Evolutionary conservation across 179 eudicot species (phyloP), one percentile per base, ranked within the genome.

Genomic region (Camellia oleifera): DNA sequence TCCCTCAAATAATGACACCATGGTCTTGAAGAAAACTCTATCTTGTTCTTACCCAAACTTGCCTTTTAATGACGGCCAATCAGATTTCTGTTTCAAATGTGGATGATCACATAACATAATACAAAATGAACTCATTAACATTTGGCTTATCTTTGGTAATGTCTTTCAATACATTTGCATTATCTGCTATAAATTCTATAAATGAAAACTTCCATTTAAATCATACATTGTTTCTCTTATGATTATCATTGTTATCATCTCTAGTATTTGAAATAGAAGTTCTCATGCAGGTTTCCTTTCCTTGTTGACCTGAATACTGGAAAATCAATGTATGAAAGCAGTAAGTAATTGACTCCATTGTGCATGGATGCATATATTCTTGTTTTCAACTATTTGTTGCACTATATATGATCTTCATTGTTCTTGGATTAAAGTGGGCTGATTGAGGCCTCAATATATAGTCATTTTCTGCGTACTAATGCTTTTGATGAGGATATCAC

Each of bases 231-330:
- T 6, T 70, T 70, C 40, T 50, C 57, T 8, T 71, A 54, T 46
- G n/a, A 52, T 68, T 18, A 46, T 70, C 10, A 46, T 26, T 13
- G 23, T 52, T 46, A 9, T 64, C 14, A 53, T 80, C 65, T 65
- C 40, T 45, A 14, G 26, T 3, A 40, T 74, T 44, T 57, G n/a
- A 54, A 61, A 61, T 10, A 15, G 64, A 61, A 13, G 50, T 60
- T 75, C 62, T 77, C 42, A 62, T 84, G 81, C 85, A 89, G 92
- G 86, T 89, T 89, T 75, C 92, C 92, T 68, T 89, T 85, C 82
- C 87, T 89, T 72, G 44, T 89, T 67, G 92, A 89, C 79, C 88
- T 87, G 46, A 89, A 89, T 71, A 85, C 88, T 63, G 92, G 92
- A 62, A 77, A 73, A 74, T 87, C 90, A 18, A 83, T 89, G 85